Percentiles rank a stretch among this genome's conserved stretches.
phyloP scores from a whole-genome alignment of 2,329 filamentous ascomycete genomes.

The Aulographum hederae region DNA sequence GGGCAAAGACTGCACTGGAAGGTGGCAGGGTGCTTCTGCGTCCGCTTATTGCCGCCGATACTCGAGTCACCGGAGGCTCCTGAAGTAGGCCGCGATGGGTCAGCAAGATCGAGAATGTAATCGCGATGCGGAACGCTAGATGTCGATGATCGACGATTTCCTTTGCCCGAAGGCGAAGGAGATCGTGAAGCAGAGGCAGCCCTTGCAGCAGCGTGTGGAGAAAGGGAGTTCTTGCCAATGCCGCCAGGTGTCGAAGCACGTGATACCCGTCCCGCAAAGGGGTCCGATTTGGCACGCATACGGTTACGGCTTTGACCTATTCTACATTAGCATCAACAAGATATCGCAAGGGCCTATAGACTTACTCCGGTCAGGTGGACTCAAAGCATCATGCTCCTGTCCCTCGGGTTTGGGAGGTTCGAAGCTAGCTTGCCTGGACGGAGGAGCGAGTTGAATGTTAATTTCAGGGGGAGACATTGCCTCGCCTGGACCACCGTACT shows the following conservation, averaged over 20 bases:
- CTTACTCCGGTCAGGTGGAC: conserved; percentile 52
- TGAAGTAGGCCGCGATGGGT: conserved; percentile 62
- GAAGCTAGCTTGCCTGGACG: conserved; percentile 46
- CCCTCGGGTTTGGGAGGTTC: conserved; percentile 45
- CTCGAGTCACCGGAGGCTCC: conserved; percentile 21
- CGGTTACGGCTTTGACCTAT: conserved; percentile 35
- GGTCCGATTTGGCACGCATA: conserved; percentile 41
- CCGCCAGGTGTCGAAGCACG: conserved; percentile 22
- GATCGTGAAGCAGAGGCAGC: conserved; percentile 20
- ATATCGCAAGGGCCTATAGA: conserved; percentile 8
- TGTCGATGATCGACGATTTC: conserved; percentile 29
- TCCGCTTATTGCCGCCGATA: conserved; percentile 41
- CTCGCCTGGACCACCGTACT: conserved; percentile 47
- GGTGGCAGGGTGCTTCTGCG: conserved; percentile 92
- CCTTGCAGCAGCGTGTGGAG: conserved; percentile 23
- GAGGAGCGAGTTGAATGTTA: conserved; percentile 81
- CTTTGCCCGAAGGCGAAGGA: conserved; percentile 25
- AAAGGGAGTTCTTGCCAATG: conserved; percentile 19
- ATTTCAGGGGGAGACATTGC: conserved; percentile 86
- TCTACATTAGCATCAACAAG: no score
- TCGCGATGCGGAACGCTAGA: conserved; percentile 39
- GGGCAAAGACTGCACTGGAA: conserved; percentile 90
- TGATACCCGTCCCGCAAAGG: conserved; percentile 25
- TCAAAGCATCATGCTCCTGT: conserved; percentile 56
- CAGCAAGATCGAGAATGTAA: conserved; percentile 79